Base-by-base conservation (phyloP, 176 grass and related monocot species). In the Lolium multiflorum region DNA sequence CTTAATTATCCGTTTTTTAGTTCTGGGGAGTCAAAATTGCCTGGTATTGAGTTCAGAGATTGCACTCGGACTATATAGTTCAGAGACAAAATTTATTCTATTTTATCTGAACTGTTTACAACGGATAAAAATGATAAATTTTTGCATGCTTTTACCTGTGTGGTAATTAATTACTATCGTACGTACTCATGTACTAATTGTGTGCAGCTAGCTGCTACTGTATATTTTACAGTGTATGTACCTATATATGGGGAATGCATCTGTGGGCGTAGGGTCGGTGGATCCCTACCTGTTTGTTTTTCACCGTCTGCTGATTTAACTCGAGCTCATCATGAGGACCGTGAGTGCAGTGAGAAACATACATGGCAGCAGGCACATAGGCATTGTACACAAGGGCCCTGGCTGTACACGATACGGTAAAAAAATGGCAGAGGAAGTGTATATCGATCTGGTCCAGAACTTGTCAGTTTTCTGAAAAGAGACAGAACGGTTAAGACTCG, bases 381-480 rank as follows among this genome's bases (percentile, higher is more conserved):
- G 24, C 25, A 66, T 26, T 66, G 62, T 66, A 66, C 62, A 37
- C 63, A 28, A 17, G 63, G 63, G 26, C 25, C 63, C 63, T 66
- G 63, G 63, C 1, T 37, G 80, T 82, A 39, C 80, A 69, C 0
- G 6, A 54, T 82, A 69, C 80, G 63, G 47, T 82, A 69, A 68
- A 82, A 82, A 81, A 69, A 35, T 48, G 79, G 28, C 43, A 37
- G 79, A 15, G 37, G 71, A 9, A 51, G 72, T 16, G 18, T 52
- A 52, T 26, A 75, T 50, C 72, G 72, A 28, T 50, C 61, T 35
- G 16, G 24, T 21, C 46, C 79, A 50, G 71, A 51, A 52, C 47
- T 35, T 68, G 62, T 68, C 79, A 81, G 26, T 81, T 68, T 67
- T 68, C 47, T 68, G 46, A 38, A 68, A 38, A 68, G 79, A 67